Evolutionary conservation across 129 eudicot species (phyloP).

Genomic region (Lonicera japonica): DNA sequence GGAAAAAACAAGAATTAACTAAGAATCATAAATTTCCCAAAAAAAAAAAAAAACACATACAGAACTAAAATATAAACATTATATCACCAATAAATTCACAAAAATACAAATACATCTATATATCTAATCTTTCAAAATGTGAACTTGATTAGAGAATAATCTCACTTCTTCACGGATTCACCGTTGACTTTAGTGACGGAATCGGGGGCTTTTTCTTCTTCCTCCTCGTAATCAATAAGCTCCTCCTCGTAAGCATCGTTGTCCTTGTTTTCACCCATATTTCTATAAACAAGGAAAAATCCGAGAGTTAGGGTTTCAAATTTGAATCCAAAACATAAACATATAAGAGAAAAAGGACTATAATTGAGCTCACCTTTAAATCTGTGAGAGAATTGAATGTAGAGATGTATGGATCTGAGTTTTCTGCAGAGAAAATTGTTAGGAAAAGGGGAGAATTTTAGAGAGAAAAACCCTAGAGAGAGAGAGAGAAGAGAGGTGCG

Average conservation of each 20-base stretch:
- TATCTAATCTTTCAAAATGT: too few species aligned
- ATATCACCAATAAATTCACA: not conserved
- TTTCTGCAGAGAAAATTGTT: slow-evolving; percentile 51
- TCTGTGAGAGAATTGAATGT: slow-evolving; percentile 23
- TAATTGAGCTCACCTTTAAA: slow-evolving; percentile 24
- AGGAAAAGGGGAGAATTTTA: slow-evolving; percentile 3
- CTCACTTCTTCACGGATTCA: slow-evolving; percentile 84
- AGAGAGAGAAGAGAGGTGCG: too few species aligned
- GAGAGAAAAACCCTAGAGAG: not conserved
- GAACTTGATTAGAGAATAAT: not conserved
- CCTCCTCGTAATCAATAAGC: slow-evolving; percentile 97
- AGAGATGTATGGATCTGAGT: slow-evolving; percentile 17
- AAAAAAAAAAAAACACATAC: not conserved
- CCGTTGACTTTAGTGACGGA: slow-evolving; percentile 68
- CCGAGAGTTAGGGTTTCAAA: slow-evolving; percentile 15
- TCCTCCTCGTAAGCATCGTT: slow-evolving; percentile 92
- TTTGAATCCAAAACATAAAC: slow-evolving; percentile 3
- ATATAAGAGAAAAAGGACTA: not conserved
- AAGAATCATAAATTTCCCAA: too few species aligned
- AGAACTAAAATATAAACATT: too few species aligned
- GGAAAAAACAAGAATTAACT: not conserved
- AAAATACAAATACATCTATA: not conserved
- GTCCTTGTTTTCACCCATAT: slow-evolving; percentile 85
- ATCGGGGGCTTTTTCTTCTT: slow-evolving; percentile 88
- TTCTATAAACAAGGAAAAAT: slow-evolving; percentile 10